phyloP scores from a whole-genome alignment of 805 yeast genomes.

The Nakazawaea pomicola region DNA sequence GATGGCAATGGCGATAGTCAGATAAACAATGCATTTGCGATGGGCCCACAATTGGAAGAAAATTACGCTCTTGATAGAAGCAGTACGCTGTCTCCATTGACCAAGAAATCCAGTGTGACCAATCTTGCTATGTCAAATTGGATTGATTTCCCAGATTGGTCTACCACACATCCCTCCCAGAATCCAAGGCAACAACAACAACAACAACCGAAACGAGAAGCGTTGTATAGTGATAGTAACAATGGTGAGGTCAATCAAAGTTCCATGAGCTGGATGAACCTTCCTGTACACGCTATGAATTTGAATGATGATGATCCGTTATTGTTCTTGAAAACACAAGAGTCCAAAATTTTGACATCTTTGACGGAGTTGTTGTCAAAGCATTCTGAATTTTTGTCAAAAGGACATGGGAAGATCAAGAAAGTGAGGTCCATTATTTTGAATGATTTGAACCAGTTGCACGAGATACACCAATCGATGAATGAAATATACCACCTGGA shows the following conservation, averaged over 20 bases:
- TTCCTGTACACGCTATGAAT: conserved; percentile 10
- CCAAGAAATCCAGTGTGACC: too few relatives aligned
- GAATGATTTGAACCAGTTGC: conserved; percentile 26
- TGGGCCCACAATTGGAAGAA: conserved; percentile 20
- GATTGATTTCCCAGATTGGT: conserved; percentile 12
- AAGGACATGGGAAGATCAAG: conserved; percentile 31
- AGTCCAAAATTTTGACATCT: conserved; percentile 21
- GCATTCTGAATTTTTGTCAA: conserved; percentile 25
- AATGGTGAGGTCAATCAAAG: background rate
- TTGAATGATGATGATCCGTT: conserved; percentile 23
- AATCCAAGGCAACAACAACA: too few relatives aligned
- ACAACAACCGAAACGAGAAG: background rate
- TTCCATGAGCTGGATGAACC: background rate
- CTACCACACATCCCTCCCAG: background rate
- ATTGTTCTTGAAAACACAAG: conserved; percentile 28
- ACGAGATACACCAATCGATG: conserved; percentile 38
- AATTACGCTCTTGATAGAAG: too few relatives aligned
- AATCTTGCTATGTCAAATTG: conserved; percentile 2
- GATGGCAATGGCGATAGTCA: too few relatives aligned
- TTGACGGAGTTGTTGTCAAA: conserved; percentile 19
- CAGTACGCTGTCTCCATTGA: too few relatives aligned
- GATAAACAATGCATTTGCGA: conserved; percentile 11
- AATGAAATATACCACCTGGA: conserved; percentile 41
- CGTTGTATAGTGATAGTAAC: background rate
- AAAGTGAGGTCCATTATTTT: conserved; percentile 25